Evolutionary conservation across 2,329 filamentous ascomycete species (phyloP).

Genomic region (Hirsutella rhossiliensis): DNA sequence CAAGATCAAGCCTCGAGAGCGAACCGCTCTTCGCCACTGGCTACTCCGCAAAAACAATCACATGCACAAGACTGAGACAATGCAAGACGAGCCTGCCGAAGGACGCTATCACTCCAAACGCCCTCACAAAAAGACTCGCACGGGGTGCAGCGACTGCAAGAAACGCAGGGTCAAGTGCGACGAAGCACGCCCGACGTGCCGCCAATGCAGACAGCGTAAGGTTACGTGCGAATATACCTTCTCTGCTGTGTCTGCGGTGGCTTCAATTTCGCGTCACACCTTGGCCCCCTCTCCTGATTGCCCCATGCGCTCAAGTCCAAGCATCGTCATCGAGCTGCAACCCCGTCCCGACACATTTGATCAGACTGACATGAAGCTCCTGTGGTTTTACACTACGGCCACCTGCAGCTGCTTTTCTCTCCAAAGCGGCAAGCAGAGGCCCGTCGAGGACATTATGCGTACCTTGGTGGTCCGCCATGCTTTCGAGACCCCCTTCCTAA

Average conservation of each 20-base stretch:
- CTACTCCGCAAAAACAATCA: too few relatives aligned
- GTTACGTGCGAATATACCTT: slow-evolving; percentile 36
- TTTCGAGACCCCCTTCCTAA: slow-evolving; percentile 39
- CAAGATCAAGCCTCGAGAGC: too few relatives aligned
- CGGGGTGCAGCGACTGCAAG: slow-evolving; percentile 43
- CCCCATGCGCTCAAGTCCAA: slow-evolving; percentile 8
- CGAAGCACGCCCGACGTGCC: slow-evolving; percentile 36
- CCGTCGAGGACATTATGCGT: slow-evolving; percentile 30
- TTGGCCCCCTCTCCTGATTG: not conserved
- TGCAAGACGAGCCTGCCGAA: not conserved
- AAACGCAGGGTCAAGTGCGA: slow-evolving; percentile 43
- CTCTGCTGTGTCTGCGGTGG: too few relatives aligned
- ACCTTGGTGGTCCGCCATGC: slow-evolving; percentile 35
- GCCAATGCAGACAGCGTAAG: slow-evolving; percentile 33
- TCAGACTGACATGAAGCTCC: slow-evolving; percentile 36
- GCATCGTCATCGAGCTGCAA: slow-evolving; percentile 14
- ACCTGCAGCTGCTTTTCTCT: slow-evolving; percentile 35
- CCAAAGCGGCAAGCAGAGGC: slow-evolving; percentile 18
- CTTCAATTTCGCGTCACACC: not conserved
- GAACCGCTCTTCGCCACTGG: too few relatives aligned
- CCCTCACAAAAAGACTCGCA: slow-evolving; percentile 42
- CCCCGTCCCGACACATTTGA: slow-evolving; percentile 16
- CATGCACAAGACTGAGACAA: too few relatives aligned
- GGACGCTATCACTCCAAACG: slow-evolving; percentile 30
- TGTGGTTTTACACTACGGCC: slow-evolving; percentile 41